Base-by-base conservation (phyloP, 164 flowering plant species). In the Warburgia ugandensis region DNA sequence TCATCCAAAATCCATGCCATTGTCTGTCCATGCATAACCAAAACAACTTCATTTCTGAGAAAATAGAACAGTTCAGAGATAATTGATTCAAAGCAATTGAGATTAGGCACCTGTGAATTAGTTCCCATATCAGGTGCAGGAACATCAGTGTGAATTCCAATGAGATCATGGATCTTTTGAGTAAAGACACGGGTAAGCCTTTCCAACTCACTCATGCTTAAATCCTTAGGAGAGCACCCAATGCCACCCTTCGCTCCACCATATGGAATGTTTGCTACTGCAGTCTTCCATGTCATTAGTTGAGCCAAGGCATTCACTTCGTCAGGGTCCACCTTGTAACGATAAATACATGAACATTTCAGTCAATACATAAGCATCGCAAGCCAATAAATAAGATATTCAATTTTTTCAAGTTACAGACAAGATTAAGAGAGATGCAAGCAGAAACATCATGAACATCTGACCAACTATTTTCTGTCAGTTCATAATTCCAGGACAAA, bases 1-100 rank as follows among this genome's bases (percentile, higher is more conserved):
- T 84, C 94, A 54, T 84, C 94, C 70, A 82, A 65, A 59, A 84
- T 84, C 89, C 94, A 84, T 13, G 89, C 94, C 94, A 84, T 84
- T 26, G 86, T 80, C 86, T 82, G 81, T 37, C 39, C 56, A 44
- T 22, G 23, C 6, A 56, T 6, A 37, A 28, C 22, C 1, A 42
- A 56, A 37, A 40, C 3, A 6, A 47, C 6, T 20, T 41, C 10
- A 48, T 31, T 14, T 47, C 27, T 19, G 8, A 45, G 40, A 42
- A 37, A 35, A 21, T 22, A 40, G 22, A 54, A 17, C 25, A 22
- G 4, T 45, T n/a, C 29, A 25, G 38, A 33, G 19, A n/a, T 25
- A 14, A 16, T 27, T 14, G 5, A 42, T 17, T 5, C 12, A 17
- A 42, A 28, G 12, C 19, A 17, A 3, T 1, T 3, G n/a, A 13